Percentiles rank a stretch among this genome's conserved stretches.
Conservation (phyloP, 805 yeast species). For the Vanderwaltozyma polyspora region DNA sequence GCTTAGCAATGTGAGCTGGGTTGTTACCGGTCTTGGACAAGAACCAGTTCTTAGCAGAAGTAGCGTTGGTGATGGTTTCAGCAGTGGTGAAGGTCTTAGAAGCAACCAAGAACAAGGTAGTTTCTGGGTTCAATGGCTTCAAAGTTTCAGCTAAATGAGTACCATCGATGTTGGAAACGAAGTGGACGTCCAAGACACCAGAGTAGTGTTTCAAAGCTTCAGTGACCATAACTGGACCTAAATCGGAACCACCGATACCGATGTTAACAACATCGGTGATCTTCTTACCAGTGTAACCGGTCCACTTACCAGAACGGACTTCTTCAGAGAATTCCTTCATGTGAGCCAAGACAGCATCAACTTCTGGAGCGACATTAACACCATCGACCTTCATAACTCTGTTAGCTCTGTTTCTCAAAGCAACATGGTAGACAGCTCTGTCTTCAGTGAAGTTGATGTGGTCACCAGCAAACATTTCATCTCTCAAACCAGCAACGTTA, state of each 20-base stretch:
- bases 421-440: slow-evolving; percentile 95
- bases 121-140: slow-evolving; percentile 70
- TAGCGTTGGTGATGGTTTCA: slow-evolving; percentile 94
- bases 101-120: slow-evolving; percentile 85
- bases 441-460: slow-evolving; percentile 93
- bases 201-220: slow-evolving; percentile 91
- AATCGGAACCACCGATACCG: slow-evolving; percentile 98
- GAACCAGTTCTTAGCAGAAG: slow-evolving; percentile 92
- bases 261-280: slow-evolving; percentile 93
- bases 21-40: slow-evolving; percentile 51
- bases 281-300: slow-evolving; percentile 89
- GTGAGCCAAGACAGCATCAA: slow-evolving; percentile 82
- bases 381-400: slow-evolving; percentile 86
- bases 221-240: slow-evolving; percentile 99
- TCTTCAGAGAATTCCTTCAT: slow-evolving; percentile 90
- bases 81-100: slow-evolving; percentile 99
- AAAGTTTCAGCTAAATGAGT: slow-evolving; percentile 90
- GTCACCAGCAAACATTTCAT: slow-evolving; percentile 83
- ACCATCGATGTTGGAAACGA: slow-evolving; percentile 97
- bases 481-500: slow-evolving; percentile 74
- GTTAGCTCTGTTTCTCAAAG: slow-evolving; percentile 85
- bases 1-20: slow-evolving; percentile 75
- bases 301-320: slow-evolving; percentile 91
- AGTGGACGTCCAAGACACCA: slow-evolving; percentile 68
- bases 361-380: slow-evolving; percentile 80